Evolutionary conservation across 129 eudicot species (phyloP).

Genomic region (Glebionis coronaria): DNA sequence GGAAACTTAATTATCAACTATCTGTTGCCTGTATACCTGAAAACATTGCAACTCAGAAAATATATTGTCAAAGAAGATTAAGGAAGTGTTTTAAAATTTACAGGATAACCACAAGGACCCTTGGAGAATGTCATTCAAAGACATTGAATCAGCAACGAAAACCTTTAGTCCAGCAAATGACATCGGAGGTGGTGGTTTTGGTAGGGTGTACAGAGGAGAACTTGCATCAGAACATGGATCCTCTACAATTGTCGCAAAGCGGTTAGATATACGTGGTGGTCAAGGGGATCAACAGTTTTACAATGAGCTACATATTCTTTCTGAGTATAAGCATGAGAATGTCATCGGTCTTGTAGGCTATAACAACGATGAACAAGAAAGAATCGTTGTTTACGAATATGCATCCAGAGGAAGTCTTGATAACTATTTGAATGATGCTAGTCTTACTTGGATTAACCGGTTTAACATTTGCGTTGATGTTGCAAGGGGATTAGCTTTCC

Average conservation of each 20-base stretch:
- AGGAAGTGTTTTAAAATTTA: too few species aligned
- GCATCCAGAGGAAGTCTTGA: background rate
- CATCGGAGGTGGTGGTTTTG: background rate
- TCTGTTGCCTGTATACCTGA: too few species aligned
- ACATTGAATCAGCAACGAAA: background rate
- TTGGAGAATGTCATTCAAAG: too few species aligned
- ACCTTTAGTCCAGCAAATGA: background rate
- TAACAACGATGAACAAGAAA: background rate
- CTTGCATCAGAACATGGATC: background rate
- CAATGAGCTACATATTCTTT: background rate
- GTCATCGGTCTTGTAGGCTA: background rate
- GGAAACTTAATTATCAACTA: too few species aligned
- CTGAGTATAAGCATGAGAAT: background rate
- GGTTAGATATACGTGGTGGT: background rate
- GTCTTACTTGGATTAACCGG: background rate
- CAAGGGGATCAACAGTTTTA: background rate
- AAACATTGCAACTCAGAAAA: too few species aligned
- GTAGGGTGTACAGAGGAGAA: background rate
- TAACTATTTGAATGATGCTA: background rate
- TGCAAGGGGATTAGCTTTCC: background rate
- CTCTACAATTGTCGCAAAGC: background rate
- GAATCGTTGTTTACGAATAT: background rate
- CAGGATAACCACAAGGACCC: too few species aligned
- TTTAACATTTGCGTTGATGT: conserved; percentile 1
- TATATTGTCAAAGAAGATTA: too few species aligned